These are phyloP conservation scores for Yamadazyma ubonensis DNA, from an alignment of 805 yeast species.

Conservation along the genomic window DNA sequence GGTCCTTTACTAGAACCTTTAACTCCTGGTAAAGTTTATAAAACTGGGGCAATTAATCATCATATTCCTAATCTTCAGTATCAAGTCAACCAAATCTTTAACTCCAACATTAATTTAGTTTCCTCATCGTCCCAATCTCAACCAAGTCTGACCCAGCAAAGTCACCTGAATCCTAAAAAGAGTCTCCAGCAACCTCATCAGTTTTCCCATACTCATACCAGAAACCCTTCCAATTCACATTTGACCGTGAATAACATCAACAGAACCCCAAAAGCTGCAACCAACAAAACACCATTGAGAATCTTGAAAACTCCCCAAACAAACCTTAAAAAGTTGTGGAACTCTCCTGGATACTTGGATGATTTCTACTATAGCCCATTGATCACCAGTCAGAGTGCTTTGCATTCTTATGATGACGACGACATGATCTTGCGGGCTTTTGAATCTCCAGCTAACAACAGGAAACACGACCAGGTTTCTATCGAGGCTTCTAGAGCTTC, in stretches of 20 bases:
- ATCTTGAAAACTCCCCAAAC: constrained; percentile 40
- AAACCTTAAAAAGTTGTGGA: constrained; percentile 54
- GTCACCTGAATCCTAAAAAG: not conserved
- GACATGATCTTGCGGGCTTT: constrained; percentile 44
- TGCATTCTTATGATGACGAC: constrained; percentile 45
- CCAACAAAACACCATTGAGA: constrained; percentile 35
- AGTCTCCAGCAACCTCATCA: constrained; percentile 8
- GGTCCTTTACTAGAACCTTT: constrained; percentile 68
- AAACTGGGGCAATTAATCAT: constrained; percentile 17
- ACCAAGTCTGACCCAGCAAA: constrained; percentile 4
- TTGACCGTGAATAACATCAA: not conserved
- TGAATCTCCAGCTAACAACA: constrained; percentile 23
- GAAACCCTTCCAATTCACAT: constrained; percentile 10
- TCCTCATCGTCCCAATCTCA: constrained; percentile 4
- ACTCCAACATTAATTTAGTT: constrained; percentile 5
- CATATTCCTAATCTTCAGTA: constrained; percentile 13
- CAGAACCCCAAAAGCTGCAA: constrained; percentile 37
- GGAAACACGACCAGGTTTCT: constrained; percentile 1
- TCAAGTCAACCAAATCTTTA: constrained; percentile 7
- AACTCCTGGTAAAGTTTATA: constrained; percentile 45
- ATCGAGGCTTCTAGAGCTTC: constrained; percentile 6
- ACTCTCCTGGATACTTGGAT: constrained; percentile 64
- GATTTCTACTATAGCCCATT: constrained; percentile 59
- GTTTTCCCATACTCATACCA: constrained; percentile 8
- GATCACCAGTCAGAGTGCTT: constrained; percentile 17